phyloP scores from a whole-genome alignment of 805 yeast species.

The Ogataea kodamae region DNA sequence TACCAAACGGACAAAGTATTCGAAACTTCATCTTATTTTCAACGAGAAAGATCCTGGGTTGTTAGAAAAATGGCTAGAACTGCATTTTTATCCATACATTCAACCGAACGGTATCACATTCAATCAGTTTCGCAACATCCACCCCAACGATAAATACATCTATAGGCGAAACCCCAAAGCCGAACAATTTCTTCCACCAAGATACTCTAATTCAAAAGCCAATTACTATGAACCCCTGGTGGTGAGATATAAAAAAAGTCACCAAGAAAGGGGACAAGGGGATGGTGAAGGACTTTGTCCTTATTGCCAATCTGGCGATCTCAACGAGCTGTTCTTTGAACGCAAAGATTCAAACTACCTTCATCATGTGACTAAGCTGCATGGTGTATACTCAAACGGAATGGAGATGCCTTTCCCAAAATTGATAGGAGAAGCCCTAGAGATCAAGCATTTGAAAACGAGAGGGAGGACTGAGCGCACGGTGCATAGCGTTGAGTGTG shows the following conservation, averaged over 20 bases:
- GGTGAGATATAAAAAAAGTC: slow-evolving; percentile 17
- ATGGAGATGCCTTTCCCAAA: slow-evolving; percentile 28
- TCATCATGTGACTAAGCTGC: slow-evolving; percentile 33
- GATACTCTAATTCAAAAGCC: slow-evolving; percentile 16
- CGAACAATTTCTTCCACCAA: slow-evolving; percentile 14
- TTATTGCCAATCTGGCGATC: slow-evolving; percentile 23
- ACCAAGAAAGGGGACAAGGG: slow-evolving; percentile 15
- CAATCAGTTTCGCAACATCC: slow-evolving; percentile 12
- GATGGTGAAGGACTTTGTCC: slow-evolving; percentile 31
- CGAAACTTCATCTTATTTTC: slow-evolving; percentile 10
- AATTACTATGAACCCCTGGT: slow-evolving; percentile 26
- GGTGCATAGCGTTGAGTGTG: slow-evolving; percentile 26
- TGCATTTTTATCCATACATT: slow-evolving; percentile 18
- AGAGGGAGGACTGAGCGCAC: slow-evolving; percentile 16
- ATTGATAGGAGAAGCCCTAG: slow-evolving; percentile 21
- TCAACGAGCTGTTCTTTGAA: slow-evolving; percentile 23
- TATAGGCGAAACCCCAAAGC: slow-evolving; percentile 19
- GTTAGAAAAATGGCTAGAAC: slow-evolving; percentile 13
- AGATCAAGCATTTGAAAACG: slow-evolving; percentile 17
- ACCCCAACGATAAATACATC: slow-evolving; percentile 15
- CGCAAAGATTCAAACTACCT: slow-evolving; percentile 27
- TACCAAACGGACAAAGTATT: slow-evolving; percentile 12
- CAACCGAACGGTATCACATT: slow-evolving; percentile 21
- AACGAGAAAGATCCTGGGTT: slow-evolving; percentile 12
- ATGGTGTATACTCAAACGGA: slow-evolving; percentile 33